Percentiles rank a stretch among this genome's conserved stretches.
phyloP scores from a whole-genome alignment of 441 rosid genomes.

The Isatis lusitanica region DNA sequence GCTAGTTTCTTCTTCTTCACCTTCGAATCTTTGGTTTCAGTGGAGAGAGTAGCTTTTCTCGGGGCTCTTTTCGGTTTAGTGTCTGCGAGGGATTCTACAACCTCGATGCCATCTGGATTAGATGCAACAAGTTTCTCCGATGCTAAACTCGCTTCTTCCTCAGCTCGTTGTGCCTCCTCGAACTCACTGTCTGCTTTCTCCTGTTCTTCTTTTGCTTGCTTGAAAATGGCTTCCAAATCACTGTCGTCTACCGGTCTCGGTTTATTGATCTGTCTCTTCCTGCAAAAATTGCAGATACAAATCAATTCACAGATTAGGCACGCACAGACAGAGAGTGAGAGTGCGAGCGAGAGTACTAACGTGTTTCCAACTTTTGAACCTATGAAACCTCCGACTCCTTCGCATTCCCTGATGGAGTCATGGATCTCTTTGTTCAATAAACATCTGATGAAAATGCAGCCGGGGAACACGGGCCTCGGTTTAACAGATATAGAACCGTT shows the following conservation, averaged over 20 bases:
- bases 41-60: constrained; percentile 33
- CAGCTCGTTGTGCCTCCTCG: constrained; percentile 45
- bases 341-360: constrained; percentile 44
- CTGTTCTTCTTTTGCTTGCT: constrained; percentile 74
- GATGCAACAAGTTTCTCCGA: constrained; percentile 9
- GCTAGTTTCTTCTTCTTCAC: constrained; percentile 41
- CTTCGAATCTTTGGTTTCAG: constrained; percentile 32
- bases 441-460: constrained; percentile 75
- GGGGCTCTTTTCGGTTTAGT: constrained; percentile 37
- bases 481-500: constrained; percentile 62
- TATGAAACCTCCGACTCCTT: constrained; percentile 80
- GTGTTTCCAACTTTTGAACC: constrained; percentile 82
- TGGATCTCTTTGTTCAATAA: constrained; percentile 79
- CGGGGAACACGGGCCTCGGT: constrained; percentile 65
- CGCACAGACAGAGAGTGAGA: background rate
- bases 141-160: constrained; percentile 37
- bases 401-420: constrained; percentile 60
- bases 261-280: constrained; percentile 71
- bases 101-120: constrained; percentile 33
- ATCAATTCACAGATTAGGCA: background rate
- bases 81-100: constrained; percentile 32
- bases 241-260: constrained; percentile 68
- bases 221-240: constrained; percentile 74
- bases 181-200: constrained; percentile 65
- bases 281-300: constrained; percentile 32